These are phyloP conservation scores for Sphaerosporella brunnea DNA, from an alignment of 495 filamentous ascomycete species.

Conservation along the genomic window DNA sequence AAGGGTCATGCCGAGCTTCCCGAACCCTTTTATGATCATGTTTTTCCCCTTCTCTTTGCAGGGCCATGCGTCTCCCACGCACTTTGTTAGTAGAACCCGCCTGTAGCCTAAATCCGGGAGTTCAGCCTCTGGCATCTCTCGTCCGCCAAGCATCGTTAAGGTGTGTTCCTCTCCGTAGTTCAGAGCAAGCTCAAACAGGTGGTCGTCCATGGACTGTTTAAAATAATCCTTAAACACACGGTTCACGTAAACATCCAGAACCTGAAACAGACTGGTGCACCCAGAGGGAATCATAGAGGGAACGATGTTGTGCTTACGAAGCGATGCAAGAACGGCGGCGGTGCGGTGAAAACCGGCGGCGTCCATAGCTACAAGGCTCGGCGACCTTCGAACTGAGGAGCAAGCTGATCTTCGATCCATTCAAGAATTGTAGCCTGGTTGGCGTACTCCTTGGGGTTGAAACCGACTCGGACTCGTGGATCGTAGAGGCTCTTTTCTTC, in stretches of 20 bases:
- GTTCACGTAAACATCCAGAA: conserved; percentile 8
- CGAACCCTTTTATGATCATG: too few species aligned
- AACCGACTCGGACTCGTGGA: neutral
- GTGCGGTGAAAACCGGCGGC: conserved; percentile 3
- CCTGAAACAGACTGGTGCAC: conserved; percentile 5
- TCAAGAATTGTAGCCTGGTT: neutral
- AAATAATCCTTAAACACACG: conserved; percentile 6
- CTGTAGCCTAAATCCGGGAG: too few species aligned
- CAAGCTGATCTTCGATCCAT: neutral
- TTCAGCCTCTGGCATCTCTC: too few species aligned
- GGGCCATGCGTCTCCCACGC: too few species aligned
- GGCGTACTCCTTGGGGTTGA: neutral
- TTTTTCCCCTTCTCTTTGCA: too few species aligned
- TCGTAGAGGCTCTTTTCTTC: neutral
- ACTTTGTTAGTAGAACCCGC: too few species aligned
- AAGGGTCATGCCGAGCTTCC: too few species aligned
- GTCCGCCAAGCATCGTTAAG: too few species aligned
- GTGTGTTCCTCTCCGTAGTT: too few species aligned
- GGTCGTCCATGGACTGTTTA: neutral
- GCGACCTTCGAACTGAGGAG: neutral
- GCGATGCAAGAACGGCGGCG: neutral
- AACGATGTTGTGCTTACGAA: neutral
- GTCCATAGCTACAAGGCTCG: neutral
- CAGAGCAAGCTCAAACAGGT: neutral
- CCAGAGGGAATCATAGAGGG: conserved; percentile 1